Percentiles rank a stretch among this genome's conserved stretches.
Conservation (phyloP, 345 rosid species). For the Salix udensis region DNA sequence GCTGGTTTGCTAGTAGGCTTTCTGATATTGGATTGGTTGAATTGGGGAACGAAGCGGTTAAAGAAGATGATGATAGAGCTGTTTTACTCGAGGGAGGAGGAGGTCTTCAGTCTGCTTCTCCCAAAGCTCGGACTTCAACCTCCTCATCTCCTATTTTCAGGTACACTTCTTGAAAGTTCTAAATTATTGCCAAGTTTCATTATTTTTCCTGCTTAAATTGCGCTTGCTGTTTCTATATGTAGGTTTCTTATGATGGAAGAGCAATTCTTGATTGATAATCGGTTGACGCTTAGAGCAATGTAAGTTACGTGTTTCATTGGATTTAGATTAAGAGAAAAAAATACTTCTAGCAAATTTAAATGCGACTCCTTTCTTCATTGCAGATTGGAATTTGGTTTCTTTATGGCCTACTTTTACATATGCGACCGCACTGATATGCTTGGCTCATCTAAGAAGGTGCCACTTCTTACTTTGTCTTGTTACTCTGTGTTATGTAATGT, state of each 20-base stretch:
- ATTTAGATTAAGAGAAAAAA: not conserved
- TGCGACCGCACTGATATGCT: conserved; percentile 92
- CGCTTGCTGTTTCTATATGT: conserved; percentile 8
- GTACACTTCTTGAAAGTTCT: conserved; percentile 22
- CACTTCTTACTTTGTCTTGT: conserved; percentile 5
- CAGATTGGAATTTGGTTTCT: conserved; percentile 74
- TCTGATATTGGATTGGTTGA: conserved; percentile 78
- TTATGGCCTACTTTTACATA: conserved; percentile 63
- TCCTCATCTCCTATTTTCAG: conserved; percentile 60
- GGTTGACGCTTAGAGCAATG: conserved; percentile 84
- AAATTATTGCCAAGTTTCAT: not conserved
- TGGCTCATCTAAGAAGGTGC: conserved; percentile 74
- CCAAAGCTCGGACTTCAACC: conserved; percentile 46
- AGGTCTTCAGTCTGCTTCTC: conserved; percentile 77
- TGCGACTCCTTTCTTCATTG: conserved; percentile 3
- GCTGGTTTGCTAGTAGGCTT: conserved; percentile 51
- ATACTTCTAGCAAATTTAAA: not conserved
- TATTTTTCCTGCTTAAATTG: conserved; percentile 3
- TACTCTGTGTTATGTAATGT: not conserved
- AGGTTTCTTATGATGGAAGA: conserved; percentile 84
- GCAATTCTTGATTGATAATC: conserved; percentile 78
- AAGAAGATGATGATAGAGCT: conserved; percentile 81
- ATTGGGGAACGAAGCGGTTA: conserved; percentile 43
- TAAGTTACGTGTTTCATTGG: conserved; percentile 32
- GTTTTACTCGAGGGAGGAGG: conserved; percentile 73